These are phyloP conservation scores for Cinnamomum micranthum DNA, from an alignment of 164 flowering plant species.

Conservation along the genomic window DNA sequence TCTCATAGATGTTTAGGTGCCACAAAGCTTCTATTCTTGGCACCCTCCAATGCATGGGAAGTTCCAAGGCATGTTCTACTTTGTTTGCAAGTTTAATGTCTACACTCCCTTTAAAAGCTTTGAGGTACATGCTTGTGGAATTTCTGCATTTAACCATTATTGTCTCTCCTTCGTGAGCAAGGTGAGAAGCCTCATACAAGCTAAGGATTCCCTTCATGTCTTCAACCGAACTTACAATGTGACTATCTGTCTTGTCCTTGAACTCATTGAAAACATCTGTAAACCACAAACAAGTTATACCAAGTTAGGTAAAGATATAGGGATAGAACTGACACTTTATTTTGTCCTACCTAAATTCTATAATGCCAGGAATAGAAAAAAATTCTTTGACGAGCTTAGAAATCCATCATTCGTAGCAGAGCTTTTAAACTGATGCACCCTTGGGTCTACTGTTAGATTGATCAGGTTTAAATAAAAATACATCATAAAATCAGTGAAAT, in stretches of 20 bases:
- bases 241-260: conserved; percentile 29
- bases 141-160: conserved; percentile 38
- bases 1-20: conserved; percentile 11
- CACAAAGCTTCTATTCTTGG: conserved; percentile 27
- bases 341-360: too few species aligned
- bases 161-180: conserved; percentile 38
- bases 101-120: not conserved
- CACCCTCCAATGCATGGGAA: conserved; percentile 44
- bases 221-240: conserved; percentile 5
- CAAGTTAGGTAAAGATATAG: too few species aligned
- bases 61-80: conserved; percentile 21
- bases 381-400: too few species aligned
- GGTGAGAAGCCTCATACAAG: conserved; percentile 22
- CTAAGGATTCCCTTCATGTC: conserved; percentile 14
- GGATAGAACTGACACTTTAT: too few species aligned
- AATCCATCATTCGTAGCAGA: too few species aligned
- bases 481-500: too few species aligned
- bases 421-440: too few species aligned
- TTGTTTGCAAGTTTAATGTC: conserved; percentile 10
- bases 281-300: not conserved
- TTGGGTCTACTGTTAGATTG: too few species aligned
- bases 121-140: conserved; percentile 28
- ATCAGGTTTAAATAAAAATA: too few species aligned
- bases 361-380: too few species aligned
- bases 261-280: conserved; percentile 8